phyloP scores from a whole-genome alignment of 177 flowering plant species.

The Vitis hybrid region DNA sequence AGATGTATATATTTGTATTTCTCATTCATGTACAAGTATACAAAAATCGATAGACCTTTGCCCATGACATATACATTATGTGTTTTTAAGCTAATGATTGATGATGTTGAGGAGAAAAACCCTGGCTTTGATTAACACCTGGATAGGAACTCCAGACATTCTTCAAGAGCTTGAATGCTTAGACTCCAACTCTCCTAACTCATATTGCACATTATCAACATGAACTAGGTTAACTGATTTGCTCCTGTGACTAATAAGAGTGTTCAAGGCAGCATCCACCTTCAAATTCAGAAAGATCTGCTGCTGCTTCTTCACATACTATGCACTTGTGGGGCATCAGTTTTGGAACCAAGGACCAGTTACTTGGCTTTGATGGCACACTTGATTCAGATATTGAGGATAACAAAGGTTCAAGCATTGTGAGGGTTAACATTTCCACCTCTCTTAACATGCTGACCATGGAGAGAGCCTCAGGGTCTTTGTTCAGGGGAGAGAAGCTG shows the following conservation, averaged over 20 bases:
- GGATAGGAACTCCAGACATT: too few relatives aligned
- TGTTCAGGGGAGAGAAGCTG: background rate
- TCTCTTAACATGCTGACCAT: conserved; percentile 20
- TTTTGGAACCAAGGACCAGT: conserved; percentile 17
- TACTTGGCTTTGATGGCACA: conserved; percentile 3
- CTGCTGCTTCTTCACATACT: background rate
- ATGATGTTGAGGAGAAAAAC: too few relatives aligned
- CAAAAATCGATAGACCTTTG: too few relatives aligned
- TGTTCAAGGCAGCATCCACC: conserved; percentile 12
- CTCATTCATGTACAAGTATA: too few relatives aligned
- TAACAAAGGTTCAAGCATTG: conserved; percentile 16
- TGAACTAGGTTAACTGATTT: background rate
- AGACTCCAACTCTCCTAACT: too few relatives aligned
- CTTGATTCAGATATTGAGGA: conserved; percentile 9
- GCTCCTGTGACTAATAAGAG: conserved; percentile 2
- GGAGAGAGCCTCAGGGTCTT: conserved; percentile 2
- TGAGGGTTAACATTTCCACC: conserved; percentile 20
- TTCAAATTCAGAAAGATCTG: conserved; percentile 11
- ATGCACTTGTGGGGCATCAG: conserved; percentile 2
- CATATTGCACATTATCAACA: too few relatives aligned
- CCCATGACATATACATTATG: too few relatives aligned
- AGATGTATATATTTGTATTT: too few relatives aligned
- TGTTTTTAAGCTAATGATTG: too few relatives aligned
- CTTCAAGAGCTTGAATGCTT: too few relatives aligned
- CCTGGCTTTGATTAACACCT: too few relatives aligned